Conservation (phyloP, 208 protist species). For the Porcisia deanei region DNA sequence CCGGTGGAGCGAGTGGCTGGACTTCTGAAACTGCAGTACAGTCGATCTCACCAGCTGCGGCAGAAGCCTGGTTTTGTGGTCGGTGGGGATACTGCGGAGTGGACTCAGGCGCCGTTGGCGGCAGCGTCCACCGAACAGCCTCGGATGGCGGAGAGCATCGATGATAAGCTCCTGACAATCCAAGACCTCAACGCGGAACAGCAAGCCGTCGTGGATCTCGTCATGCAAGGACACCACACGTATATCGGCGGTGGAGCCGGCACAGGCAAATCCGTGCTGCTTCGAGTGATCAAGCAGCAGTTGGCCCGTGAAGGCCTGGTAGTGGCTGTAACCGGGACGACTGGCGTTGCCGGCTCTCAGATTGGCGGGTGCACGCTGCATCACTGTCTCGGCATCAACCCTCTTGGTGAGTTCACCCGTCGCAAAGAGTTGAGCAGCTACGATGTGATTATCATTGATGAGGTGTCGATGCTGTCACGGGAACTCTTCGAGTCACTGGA, state of each 20-base stretch:
- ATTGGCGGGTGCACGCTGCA: constrained; percentile 89
- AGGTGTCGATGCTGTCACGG: constrained; percentile 90
- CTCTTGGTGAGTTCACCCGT: constrained; percentile 68
- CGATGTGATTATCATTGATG: constrained; percentile 94
- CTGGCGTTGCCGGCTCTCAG: constrained; percentile 76
- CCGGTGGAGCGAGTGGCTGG: constrained; percentile 32
- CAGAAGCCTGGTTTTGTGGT: constrained; percentile 43
- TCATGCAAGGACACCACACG: constrained; percentile 71
- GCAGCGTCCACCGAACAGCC: not conserved
- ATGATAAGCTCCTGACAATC: constrained; percentile 56
- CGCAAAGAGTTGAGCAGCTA: constrained; percentile 65
- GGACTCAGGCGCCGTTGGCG: not conserved
- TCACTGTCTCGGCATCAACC: constrained; percentile 87
- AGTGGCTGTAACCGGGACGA: constrained; percentile 87
- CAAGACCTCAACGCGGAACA: constrained; percentile 84
- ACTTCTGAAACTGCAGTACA: constrained; percentile 56
- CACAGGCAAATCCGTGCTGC: constrained; percentile 88
- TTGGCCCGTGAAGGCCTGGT: constrained; percentile 55
- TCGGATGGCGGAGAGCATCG: constrained; percentile 12
- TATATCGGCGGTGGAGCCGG: constrained; percentile 91
- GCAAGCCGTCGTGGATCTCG: constrained; percentile 72
- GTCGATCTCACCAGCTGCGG: constrained; percentile 21
- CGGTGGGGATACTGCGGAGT: not conserved
- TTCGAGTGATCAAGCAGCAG: constrained; percentile 78
- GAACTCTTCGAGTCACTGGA: constrained; percentile 87